Evolutionary conservation across 768 basidiomycete genomes (phyloP).

Genomic region (Lactarius hengduanensis): DNA sequence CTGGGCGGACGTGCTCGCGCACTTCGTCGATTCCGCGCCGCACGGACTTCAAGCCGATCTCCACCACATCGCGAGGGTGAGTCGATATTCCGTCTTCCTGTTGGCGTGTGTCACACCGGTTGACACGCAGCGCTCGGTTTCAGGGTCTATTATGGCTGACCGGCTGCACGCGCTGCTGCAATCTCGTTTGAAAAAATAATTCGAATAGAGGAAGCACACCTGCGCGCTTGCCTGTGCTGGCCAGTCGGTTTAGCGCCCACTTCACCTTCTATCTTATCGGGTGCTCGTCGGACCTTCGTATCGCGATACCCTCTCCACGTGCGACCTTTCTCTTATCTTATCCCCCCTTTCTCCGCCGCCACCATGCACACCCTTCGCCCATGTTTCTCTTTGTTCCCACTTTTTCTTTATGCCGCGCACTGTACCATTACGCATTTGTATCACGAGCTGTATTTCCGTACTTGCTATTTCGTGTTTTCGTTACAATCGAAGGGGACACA

Average conservation of each 20-base stretch:
- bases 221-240: slow-evolving; percentile 11
- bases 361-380: background rate
- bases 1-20: slow-evolving; percentile 65
- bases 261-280: slow-evolving; percentile 5
- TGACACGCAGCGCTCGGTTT: background rate
- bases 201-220: slow-evolving; percentile 19
- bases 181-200: slow-evolving; percentile 11
- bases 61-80: slow-evolving; percentile 72
- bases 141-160: slow-evolving; percentile 29
- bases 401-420: slow-evolving; percentile 20
- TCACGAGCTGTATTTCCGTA: slow-evolving; percentile 23
- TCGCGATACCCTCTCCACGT: slow-evolving; percentile 10
- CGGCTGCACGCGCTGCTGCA: slow-evolving; percentile 18
- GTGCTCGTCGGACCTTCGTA: slow-evolving; percentile 10
- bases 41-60: slow-evolving; percentile 81
- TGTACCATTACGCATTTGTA: slow-evolving; percentile 28
- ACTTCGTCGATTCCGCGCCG: slow-evolving; percentile 72
- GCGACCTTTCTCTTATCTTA: slow-evolving; percentile 3
- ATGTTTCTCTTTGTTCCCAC: background rate
- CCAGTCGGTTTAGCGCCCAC: slow-evolving; percentile 15
- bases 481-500: slow-evolving; percentile 13
- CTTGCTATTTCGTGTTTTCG: slow-evolving; percentile 23
- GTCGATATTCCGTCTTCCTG: slow-evolving; percentile 32
- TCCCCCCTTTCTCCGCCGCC: background rate
- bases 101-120: background rate